Conservation (phyloP, 2,329 filamentous ascomycete species). For the Diaporthe batatas region DNA sequence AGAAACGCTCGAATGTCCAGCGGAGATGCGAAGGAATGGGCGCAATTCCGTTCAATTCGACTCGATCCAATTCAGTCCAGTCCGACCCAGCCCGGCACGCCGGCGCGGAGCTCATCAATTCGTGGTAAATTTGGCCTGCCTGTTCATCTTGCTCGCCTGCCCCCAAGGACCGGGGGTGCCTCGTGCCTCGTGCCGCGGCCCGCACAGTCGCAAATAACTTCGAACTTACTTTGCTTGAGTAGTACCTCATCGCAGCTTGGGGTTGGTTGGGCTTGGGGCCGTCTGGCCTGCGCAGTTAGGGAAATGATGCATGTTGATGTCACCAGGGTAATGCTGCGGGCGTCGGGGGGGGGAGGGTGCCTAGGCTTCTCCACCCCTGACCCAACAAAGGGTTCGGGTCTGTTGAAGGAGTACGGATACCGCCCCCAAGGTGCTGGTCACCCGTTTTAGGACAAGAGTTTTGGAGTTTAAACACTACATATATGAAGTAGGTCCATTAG, state of each 20-base stretch:
- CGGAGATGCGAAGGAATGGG: constrained; percentile 18
- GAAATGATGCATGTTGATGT: constrained; percentile 25
- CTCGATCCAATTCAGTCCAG: constrained; percentile 14
- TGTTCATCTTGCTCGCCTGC: constrained; percentile 19
- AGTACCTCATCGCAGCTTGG: background rate
- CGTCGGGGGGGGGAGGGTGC: background rate
- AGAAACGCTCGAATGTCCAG: background rate
- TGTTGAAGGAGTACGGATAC: too few species aligned
- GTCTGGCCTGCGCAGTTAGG: background rate
- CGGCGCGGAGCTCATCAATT: constrained; percentile 32
- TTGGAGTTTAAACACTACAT: background rate
- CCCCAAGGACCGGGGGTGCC: constrained; percentile 1
- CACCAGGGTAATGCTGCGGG: background rate
- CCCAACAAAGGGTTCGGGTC: background rate
- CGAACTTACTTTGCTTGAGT: background rate
- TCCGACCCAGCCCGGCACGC: constrained; percentile 8
- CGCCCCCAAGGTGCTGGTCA: too few species aligned
- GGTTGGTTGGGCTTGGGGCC: too few species aligned
- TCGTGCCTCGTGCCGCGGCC: constrained; percentile 2
- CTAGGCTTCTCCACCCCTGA: background rate
- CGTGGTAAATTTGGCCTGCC: constrained; percentile 29
- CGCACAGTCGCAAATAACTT: constrained; percentile 17
- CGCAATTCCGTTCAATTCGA: constrained; percentile 12
- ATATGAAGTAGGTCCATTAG: too few species aligned
- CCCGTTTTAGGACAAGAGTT: background rate